These are phyloP conservation scores for Chytriomyces sp. DNA, from an alignment of 192 early-diverging fungal genomes.

Conservation along the genomic window DNA sequence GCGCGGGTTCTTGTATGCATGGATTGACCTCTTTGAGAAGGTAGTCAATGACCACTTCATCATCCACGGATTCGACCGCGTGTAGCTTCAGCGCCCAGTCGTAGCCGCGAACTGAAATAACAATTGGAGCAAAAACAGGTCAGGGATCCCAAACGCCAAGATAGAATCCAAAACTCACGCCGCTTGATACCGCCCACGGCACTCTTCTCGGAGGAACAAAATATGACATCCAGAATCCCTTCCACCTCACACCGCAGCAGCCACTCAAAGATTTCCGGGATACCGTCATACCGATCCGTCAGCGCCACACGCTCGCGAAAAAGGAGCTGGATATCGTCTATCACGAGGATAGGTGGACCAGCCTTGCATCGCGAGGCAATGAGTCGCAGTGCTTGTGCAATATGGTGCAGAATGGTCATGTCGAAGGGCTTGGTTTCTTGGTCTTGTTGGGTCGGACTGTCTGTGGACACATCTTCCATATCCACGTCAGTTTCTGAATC, in stretches of 20 bases:
- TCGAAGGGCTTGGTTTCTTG: conserved; percentile 9
- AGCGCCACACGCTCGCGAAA: conserved; percentile 36
- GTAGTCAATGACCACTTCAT: conserved; percentile 37
- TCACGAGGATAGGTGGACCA: conserved; percentile 28
- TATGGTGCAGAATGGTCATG: conserved; percentile 15
- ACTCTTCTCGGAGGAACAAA: conserved; percentile 42
- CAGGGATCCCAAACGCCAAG: neutral
- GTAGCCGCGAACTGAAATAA: conserved; percentile 31
- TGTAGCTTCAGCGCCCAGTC: conserved; percentile 36
- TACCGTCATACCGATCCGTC: conserved; percentile 30
- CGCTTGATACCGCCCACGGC: conserved; percentile 24
- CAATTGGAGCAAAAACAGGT: neutral
- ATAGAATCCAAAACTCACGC: conserved; percentile 18
- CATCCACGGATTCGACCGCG: conserved; percentile 39
- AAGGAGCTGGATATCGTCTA: conserved; percentile 45
- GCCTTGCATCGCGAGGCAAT: conserved; percentile 20
- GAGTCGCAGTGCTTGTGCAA: conserved; percentile 39
- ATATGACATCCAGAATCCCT: conserved; percentile 39
- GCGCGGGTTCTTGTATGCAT: conserved; percentile 21
- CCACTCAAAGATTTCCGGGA: conserved; percentile 43
- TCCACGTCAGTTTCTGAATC: conserved; percentile 10
- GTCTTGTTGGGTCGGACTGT: neutral
- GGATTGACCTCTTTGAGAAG: conserved; percentile 40
- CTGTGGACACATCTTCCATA: conserved; percentile 5
- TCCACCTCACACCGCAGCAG: conserved; percentile 36